Evolutionary conservation across 257 asterid species (phyloP).

Genomic region (Striga asiatica): DNA sequence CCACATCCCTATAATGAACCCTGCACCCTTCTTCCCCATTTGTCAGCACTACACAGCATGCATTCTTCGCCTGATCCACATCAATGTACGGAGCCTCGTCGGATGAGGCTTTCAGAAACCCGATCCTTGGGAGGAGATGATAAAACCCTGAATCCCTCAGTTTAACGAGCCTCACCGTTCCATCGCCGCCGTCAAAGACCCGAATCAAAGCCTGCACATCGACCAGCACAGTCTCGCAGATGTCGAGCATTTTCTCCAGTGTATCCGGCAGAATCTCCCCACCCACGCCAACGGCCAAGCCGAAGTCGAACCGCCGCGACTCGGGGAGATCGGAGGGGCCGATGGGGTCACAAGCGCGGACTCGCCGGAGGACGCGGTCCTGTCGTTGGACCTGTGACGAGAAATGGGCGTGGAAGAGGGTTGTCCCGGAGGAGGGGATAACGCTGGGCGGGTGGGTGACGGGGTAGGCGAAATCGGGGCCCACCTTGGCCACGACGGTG

Average conservation of each 20-base stretch:
- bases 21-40: conserved; percentile 87
- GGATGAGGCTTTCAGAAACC: conserved; percentile 70
- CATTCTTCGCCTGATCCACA: conserved; percentile 51
- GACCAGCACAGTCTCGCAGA: conserved; percentile 68
- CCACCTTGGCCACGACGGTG: conserved; percentile 57
- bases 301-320: conserved; percentile 43
- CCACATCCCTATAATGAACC: conserved; percentile 39
- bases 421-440: conserved; percentile 35
- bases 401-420: conserved; percentile 74
- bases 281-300: conserved; percentile 86
- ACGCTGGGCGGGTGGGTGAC: conserved; percentile 42
- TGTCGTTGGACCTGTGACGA: conserved; percentile 51
- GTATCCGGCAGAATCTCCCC: conserved; percentile 85
- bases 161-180: conserved; percentile 48
- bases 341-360: conserved; percentile 55
- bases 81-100: conserved; percentile 75
- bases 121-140: conserved; percentile 43
- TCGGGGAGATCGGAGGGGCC: conserved; percentile 50
- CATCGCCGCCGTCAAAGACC: conserved; percentile 53
- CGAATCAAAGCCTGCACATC: conserved; percentile 82
- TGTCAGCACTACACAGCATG: conserved; percentile 81
- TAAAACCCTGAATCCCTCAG: conserved; percentile 56
- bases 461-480: conserved; percentile 54
- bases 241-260: conserved; percentile 54
- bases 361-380: conserved; percentile 69